Evolutionary conservation across 2,329 filamentous ascomycete genomes (phyloP).

Genomic region (Tolypocladium capitatum): DNA sequence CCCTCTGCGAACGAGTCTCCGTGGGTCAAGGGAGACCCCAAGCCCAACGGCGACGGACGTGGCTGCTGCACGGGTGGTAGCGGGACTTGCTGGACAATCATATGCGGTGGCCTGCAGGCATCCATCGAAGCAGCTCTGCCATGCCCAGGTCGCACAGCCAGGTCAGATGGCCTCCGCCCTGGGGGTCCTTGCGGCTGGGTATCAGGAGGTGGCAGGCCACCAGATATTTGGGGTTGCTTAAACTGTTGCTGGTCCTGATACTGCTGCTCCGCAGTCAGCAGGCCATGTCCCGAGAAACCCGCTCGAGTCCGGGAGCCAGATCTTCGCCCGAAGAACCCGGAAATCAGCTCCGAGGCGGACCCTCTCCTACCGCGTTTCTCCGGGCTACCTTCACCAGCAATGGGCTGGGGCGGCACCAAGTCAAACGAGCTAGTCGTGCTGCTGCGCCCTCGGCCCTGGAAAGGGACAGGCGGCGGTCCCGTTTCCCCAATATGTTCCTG

Average conservation of each 20-base stretch:
- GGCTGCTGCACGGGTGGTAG: conserved; percentile 2
- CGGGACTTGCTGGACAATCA: not conserved
- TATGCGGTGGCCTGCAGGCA: conserved; percentile 3
- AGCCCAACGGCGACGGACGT: conserved; percentile 3
- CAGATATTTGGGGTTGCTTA: not conserved
- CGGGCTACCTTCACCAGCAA: conserved; percentile 1
- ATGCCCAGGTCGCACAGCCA: not conserved
- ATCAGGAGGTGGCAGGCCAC: not conserved
- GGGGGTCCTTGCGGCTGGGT: not conserved
- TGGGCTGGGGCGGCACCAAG: conserved; percentile 6
- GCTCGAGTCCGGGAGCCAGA: conserved; percentile 9
- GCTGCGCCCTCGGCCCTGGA: conserved; percentile 9
- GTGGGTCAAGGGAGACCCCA: conserved; percentile 1
- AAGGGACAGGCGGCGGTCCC: conserved; percentile 6
- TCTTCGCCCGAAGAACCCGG: conserved; percentile 14
- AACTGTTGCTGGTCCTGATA: not conserved
- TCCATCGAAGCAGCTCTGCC: conserved; percentile 1
- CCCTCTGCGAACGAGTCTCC: not conserved
- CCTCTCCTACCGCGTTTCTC: conserved; percentile 14
- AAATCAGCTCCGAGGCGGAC: conserved; percentile 17
- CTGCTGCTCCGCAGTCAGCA: not conserved
- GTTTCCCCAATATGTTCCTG: not conserved
- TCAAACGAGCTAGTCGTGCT: conserved; percentile 10
- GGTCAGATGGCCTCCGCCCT: not conserved
- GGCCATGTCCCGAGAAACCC: not conserved